Conservation (phyloP, 1,284 basidiomycete genomes). For the Earliella scabrosa region DNA sequence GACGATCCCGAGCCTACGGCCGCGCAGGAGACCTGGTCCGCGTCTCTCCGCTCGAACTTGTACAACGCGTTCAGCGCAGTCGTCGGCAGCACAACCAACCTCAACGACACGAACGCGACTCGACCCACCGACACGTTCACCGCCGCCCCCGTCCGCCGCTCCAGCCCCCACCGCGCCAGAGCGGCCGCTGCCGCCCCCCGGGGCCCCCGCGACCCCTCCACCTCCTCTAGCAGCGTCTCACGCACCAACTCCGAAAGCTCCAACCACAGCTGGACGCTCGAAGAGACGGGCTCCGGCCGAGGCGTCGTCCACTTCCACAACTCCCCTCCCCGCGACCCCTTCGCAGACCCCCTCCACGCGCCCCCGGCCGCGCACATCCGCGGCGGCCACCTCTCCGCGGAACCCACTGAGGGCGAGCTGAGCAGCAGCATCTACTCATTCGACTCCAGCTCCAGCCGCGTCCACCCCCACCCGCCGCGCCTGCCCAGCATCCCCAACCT, state of each 20-base stretch:
- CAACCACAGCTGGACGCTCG: slow-evolving; percentile 26
- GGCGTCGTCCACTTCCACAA: slow-evolving; percentile 23
- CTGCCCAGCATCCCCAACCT: slow-evolving; percentile 28
- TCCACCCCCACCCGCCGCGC: slow-evolving; percentile 21
- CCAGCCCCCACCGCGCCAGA: slow-evolving; percentile 6
- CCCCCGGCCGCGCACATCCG: not conserved
- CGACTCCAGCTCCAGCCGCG: slow-evolving; percentile 18
- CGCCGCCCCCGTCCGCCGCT: slow-evolving; percentile 11
- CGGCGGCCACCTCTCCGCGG: not conserved
- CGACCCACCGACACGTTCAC: slow-evolving; percentile 20
- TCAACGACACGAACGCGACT: not conserved
- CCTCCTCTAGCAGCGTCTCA: not conserved
- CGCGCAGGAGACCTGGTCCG: slow-evolving; percentile 38
- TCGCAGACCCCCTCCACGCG: slow-evolving; percentile 19
- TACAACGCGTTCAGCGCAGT: slow-evolving; percentile 40
- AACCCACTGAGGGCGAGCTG: not conserved
- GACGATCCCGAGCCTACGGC: not conserved
- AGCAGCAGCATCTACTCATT: slow-evolving; percentile 36
- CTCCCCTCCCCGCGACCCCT: slow-evolving; percentile 1
- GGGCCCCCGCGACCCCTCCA: too few species aligned
- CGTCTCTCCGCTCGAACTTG: slow-evolving; percentile 39
- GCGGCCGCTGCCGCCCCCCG: too few species aligned
- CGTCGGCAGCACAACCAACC: slow-evolving; percentile 21
- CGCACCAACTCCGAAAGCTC: slow-evolving; percentile 1
- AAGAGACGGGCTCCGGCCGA: slow-evolving; percentile 23